These are phyloP conservation scores for Taphrina sp. DNA, from an alignment of 1,139 yeast genomes.

Conservation along the genomic window DNA sequence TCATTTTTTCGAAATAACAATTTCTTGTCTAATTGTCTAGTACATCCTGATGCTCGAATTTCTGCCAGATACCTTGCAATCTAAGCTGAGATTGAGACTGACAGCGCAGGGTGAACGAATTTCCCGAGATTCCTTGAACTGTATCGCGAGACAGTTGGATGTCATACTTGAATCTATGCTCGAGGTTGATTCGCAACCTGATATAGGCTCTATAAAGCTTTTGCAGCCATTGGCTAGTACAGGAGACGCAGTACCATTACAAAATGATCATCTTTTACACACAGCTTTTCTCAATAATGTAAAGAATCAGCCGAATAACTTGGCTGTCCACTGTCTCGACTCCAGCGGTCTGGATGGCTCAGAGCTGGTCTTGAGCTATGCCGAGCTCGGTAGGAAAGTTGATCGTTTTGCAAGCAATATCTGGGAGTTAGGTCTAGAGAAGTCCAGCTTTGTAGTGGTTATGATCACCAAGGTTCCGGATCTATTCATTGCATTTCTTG, in stretches of 20 bases:
- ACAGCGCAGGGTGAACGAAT: neutral
- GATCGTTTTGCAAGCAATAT: slow-evolving; percentile 30
- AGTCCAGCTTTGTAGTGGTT: slow-evolving; percentile 34
- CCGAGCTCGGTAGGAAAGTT: slow-evolving; percentile 29
- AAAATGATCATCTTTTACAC: slow-evolving; percentile 24
- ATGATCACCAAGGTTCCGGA: slow-evolving; percentile 36
- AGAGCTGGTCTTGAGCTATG: slow-evolving; percentile 34
- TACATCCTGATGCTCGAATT: slow-evolving; percentile 25
- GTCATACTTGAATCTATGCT: neutral
- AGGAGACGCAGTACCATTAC: neutral
- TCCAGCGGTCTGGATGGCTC: slow-evolving; percentile 10
- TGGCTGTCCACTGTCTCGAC: slow-evolving; percentile 36
- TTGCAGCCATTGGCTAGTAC: neutral
- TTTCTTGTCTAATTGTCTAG: too few species aligned
- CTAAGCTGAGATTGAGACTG: slow-evolving; percentile 1
- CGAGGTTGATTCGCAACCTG: neutral
- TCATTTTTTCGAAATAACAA: too few species aligned
- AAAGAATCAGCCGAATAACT: neutral
- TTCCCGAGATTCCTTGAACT: neutral
- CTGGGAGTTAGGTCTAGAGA: neutral
- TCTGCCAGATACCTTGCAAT: slow-evolving; percentile 1
- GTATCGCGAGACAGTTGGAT: neutral
- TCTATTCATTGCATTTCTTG: slow-evolving; percentile 36
- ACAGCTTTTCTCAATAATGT: slow-evolving; percentile 31
- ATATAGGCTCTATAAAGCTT: too few species aligned